These are phyloP conservation scores for Canavalia gladiata DNA, from an alignment of 306 rosid species.

Conservation along the genomic window DNA sequence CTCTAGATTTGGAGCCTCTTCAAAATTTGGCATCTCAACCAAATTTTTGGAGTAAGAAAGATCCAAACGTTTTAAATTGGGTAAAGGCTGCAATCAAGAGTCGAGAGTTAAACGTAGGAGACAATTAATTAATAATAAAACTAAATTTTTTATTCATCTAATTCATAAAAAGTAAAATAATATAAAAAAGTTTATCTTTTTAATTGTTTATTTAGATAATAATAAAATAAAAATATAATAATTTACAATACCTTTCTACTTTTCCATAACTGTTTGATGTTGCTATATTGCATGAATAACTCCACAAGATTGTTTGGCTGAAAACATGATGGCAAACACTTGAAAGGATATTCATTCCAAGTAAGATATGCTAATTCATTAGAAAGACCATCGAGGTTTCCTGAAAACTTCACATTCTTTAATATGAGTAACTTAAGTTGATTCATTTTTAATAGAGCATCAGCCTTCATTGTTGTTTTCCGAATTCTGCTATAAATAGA, in stretches of 20 bases:
- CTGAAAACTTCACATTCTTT: neutral
- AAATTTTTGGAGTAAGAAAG: neutral
- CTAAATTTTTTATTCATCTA: too few relatives aligned
- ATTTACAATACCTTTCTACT: neutral
- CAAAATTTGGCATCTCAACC: neutral
- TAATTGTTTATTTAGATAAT: too few relatives aligned
- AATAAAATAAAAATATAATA: neutral
- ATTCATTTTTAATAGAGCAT: neutral
- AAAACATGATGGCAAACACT: slow-evolving; percentile 4
- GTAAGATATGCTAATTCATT: neutral
- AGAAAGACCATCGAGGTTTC: neutral
- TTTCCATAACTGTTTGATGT: slow-evolving; percentile 21
- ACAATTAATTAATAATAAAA: too few relatives aligned
- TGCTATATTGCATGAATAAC: neutral
- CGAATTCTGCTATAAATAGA: too few relatives aligned
- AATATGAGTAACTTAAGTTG: neutral
- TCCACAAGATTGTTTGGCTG: neutral
- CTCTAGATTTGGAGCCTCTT: neutral
- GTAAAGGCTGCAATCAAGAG: neutral
- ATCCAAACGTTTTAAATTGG: neutral
- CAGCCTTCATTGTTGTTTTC: neutral
- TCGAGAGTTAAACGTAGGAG: too few relatives aligned
- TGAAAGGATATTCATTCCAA: slow-evolving; percentile 12
- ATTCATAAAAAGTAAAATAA: too few relatives aligned
- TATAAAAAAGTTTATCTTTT: too few relatives aligned